Evolutionary conservation across 2,329 filamentous ascomycete species (phyloP).

Genomic region (Xylaria sp.): DNA sequence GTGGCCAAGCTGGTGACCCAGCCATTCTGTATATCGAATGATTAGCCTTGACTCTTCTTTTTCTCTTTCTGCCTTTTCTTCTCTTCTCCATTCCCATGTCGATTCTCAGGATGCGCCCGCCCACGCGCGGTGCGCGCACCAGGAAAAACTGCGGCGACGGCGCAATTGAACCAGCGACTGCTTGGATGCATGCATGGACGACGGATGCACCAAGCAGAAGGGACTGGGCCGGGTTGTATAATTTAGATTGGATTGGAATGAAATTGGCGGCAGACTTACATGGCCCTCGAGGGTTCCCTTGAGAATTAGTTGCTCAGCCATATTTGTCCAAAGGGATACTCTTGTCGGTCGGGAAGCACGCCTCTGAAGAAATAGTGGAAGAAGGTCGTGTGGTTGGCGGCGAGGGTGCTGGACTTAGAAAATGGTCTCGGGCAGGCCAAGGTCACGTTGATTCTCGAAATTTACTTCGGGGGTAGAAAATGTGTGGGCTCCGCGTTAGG

Average conservation of each 20-base stretch:
- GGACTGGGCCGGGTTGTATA: not conserved
- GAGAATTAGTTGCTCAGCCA: conserved; percentile 95
- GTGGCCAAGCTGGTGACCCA: conserved; percentile 99
- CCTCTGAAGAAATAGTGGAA: conserved; percentile 50
- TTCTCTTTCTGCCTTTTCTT: not conserved
- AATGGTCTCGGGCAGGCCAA: conserved; percentile 30
- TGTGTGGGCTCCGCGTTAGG: conserved; percentile 58
- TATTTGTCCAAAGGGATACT: conserved; percentile 60
- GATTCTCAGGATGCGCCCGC: conserved; percentile 16
- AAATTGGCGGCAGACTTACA: conserved; percentile 63
- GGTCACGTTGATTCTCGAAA: conserved; percentile 40
- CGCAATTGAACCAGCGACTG: not conserved
- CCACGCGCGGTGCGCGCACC: not conserved
- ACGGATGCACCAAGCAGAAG: not conserved
- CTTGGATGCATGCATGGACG: not conserved
- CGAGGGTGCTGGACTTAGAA: conserved; percentile 40
- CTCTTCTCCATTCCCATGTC: not conserved
- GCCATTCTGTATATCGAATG: conserved; percentile 73
- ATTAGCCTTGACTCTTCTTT: conserved; percentile 13
- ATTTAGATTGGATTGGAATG: not conserved
- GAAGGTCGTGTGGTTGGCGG: conserved; percentile 44
- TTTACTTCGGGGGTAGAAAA: conserved; percentile 50
- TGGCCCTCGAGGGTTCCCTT: conserved; percentile 98
- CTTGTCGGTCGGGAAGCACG: conserved; percentile 45
- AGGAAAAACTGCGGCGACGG: not conserved